Percentiles rank a stretch among this genome's conserved stretches.
phyloP scores from a whole-genome alignment of 2,329 filamentous ascomycete genomes.

The Venturiaceae sp. region DNA sequence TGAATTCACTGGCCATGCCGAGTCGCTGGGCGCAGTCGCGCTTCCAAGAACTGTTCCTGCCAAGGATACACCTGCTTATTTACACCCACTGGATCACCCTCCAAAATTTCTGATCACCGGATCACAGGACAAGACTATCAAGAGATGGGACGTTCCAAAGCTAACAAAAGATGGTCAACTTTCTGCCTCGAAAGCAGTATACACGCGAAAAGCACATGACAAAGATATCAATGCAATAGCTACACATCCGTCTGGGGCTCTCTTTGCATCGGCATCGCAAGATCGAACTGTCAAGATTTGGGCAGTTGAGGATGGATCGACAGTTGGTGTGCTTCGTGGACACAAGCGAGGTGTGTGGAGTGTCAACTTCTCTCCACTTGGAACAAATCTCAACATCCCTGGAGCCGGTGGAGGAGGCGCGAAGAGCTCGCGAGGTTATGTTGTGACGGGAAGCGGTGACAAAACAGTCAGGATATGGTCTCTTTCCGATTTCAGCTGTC shows the following conservation, averaged over 20 bases:
- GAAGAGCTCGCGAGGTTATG: constrained; percentile 64
- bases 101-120: constrained; percentile 82
- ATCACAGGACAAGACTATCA: constrained; percentile 91
- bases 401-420: constrained; percentile 58
- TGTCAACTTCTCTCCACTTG: constrained; percentile 58
- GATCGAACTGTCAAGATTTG: constrained; percentile 97
- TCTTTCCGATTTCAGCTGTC: constrained; percentile 80
- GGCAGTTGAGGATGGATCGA: constrained; percentile 81
- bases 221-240: constrained; percentile 98
- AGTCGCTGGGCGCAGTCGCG: constrained; percentile 84
- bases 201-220: constrained; percentile 91
- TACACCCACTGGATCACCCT: constrained; percentile 66
- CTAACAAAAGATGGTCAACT: constrained; percentile 29
- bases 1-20: constrained; percentile 82
- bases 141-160: constrained; percentile 70
- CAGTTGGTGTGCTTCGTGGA: constrained; percentile 81
- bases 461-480: constrained; percentile 96
- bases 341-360: constrained; percentile 96
- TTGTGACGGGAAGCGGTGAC: constrained; percentile 88
- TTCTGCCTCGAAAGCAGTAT: constrained; percentile 55
- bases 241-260: constrained; percentile 59
- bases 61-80: constrained; percentile 58
- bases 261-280: constrained; percentile 94
- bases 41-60: constrained; percentile 63
- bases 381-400: constrained; percentile 36